These are phyloP conservation scores for Entophlyctis helioformis DNA, from an alignment of 192 early-diverging fungal species.

Conservation along the genomic window DNA sequence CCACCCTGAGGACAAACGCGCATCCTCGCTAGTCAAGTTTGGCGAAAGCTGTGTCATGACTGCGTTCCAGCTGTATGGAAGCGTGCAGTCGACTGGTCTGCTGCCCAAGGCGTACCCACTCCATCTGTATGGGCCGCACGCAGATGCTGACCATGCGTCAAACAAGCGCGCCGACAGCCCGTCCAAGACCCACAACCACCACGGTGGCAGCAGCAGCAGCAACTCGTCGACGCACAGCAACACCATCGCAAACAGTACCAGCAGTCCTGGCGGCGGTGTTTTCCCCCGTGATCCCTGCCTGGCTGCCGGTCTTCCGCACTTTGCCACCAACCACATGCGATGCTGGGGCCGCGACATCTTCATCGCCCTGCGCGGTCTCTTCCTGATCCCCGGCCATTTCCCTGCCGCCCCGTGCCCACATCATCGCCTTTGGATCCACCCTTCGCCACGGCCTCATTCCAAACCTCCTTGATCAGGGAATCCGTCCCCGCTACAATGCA, in stretches of 20 bases:
- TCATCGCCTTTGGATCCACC: constrained; percentile 84
- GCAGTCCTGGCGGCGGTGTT: background rate
- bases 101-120: constrained; percentile 39
- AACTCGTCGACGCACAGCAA: no score
- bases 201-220: no score
- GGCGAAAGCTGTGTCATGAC: constrained; percentile 35
- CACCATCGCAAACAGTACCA: no score
- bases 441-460: constrained; percentile 94
- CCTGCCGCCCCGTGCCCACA: constrained; percentile 68
- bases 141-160: no score
- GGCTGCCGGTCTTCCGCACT: constrained; percentile 94
- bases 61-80: constrained; percentile 74
- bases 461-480: constrained; percentile 82
- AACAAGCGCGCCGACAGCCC: no score
- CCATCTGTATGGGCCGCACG: background rate
- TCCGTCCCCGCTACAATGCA: constrained; percentile 84
- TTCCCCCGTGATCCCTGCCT: constrained; percentile 35
- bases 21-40: constrained; percentile 57
- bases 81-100: constrained; percentile 72
- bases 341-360: constrained; percentile 99
- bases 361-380: constrained; percentile 74
- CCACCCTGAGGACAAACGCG: constrained; percentile 13
- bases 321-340: constrained; percentile 83
- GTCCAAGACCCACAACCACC: no score
- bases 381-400: constrained; percentile 72